A percentile compares a stretch with the other conserved stretches of the same genome.
phyloP scores from a whole-genome alignment of 2,329 filamentous ascomycete genomes.

The Xylaria sp. region DNA sequence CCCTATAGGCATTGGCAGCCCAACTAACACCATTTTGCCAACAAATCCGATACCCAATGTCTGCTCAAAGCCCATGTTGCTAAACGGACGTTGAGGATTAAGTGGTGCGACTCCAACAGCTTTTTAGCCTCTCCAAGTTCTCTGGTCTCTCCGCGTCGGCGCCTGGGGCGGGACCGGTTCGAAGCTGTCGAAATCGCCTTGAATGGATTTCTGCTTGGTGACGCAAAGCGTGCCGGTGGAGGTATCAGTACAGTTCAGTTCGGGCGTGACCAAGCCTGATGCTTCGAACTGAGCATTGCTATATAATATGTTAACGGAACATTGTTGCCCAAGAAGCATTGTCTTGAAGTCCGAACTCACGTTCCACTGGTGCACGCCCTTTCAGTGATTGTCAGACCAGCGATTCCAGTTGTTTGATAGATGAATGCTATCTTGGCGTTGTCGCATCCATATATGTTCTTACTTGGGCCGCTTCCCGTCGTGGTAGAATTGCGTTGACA shows the following conservation, averaged over 20 bases:
- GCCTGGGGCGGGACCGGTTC: constrained; percentile 39
- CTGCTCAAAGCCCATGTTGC: not conserved
- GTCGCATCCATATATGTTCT: constrained; percentile 46
- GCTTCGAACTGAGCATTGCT: constrained; percentile 43
- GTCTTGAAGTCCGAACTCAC: constrained; percentile 37
- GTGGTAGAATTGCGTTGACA: constrained; percentile 48
- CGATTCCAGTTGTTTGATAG: constrained; percentile 46
- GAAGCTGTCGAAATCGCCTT: constrained; percentile 44
- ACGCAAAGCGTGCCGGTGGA: constrained; percentile 41
- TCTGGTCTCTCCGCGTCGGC: constrained; percentile 27
- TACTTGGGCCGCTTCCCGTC: constrained; percentile 37
- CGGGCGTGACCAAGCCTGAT: constrained; percentile 41
- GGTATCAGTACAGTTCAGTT: constrained; percentile 43
- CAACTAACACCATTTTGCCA: not conserved
- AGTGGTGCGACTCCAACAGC: not conserved
- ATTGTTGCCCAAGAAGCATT: not conserved
- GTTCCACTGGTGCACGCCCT: constrained; percentile 43
- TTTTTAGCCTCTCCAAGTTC: constrained; percentile 22
- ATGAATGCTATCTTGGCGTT: constrained; percentile 46
- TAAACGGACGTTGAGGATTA: not conserved
- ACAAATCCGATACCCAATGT: not conserved
- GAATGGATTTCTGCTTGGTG: constrained; percentile 37
- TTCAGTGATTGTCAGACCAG: constrained; percentile 47
- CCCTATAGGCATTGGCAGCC: constrained; percentile 8
- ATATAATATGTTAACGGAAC: constrained; percentile 32